Conservation (phyloP, 2,329 filamentous ascomycete species). For the Orbilia oligospora region DNA sequence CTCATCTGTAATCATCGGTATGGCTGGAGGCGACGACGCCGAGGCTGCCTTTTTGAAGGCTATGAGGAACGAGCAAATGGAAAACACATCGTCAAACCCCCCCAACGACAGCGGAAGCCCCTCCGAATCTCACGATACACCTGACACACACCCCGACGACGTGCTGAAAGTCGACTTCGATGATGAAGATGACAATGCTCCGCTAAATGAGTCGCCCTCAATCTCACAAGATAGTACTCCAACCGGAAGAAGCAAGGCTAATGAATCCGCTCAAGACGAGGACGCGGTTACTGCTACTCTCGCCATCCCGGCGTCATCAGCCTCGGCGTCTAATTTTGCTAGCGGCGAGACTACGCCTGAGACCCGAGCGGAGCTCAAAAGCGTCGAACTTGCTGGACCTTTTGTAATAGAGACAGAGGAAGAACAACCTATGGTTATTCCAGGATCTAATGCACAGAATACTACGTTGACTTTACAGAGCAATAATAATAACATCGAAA, state of each 20-base stretch:
- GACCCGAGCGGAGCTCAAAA: constrained; percentile 39
- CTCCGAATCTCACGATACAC: constrained; percentile 46
- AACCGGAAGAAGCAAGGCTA: constrained; percentile 35
- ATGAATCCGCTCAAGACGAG: constrained; percentile 38
- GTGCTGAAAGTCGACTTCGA: constrained; percentile 60
- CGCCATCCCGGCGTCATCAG: constrained; percentile 32
- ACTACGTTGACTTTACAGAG: constrained; percentile 59
- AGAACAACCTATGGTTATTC: constrained; percentile 42
- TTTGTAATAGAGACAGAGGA: constrained; percentile 62
- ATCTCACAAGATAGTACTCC: constrained; percentile 16
- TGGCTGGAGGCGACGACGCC: constrained; percentile 53
- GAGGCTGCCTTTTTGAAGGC: constrained; percentile 58
- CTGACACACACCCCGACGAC: constrained; percentile 57
- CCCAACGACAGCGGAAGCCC: constrained; percentile 48
- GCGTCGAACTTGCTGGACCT: constrained; percentile 59
- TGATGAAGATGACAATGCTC: constrained; percentile 50
- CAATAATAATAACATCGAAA: constrained; percentile 55
- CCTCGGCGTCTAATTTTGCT: constrained; percentile 45
- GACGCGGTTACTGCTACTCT: constrained; percentile 20
- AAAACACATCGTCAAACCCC: constrained; percentile 46
- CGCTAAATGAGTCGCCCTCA: constrained; percentile 33
- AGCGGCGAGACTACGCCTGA: constrained; percentile 52
- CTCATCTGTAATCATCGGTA: constrained; percentile 36
- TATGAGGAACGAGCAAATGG: constrained; percentile 56
- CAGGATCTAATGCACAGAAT: constrained; percentile 52